These are phyloP conservation scores for Fusarium robinianum DNA, from an alignment of 2,329 filamentous ascomycete genomes.

Conservation along the genomic window DNA sequence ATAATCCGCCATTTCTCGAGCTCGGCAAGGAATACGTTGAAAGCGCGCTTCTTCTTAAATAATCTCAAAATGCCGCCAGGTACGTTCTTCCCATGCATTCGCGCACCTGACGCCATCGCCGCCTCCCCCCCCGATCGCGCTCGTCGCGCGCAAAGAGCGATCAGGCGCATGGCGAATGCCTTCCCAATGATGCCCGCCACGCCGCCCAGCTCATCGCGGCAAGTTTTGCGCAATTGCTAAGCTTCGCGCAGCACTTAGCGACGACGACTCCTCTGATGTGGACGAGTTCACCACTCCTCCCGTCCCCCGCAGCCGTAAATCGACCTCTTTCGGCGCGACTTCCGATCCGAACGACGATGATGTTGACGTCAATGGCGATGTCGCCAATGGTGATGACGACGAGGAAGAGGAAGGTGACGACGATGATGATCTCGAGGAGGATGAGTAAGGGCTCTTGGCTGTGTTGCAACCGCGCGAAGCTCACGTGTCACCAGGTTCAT, in stretches of 20 bases:
- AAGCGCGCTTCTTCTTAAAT: not conserved
- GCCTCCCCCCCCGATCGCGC: not conserved
- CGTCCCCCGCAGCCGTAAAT: slow-evolving; percentile 35
- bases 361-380: slow-evolving; percentile 39
- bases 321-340: slow-evolving; percentile 24
- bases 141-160: slow-evolving; percentile 4
- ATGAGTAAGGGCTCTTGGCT: slow-evolving; percentile 45
- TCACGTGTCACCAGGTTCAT: slow-evolving; percentile 60
- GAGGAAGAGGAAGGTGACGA: slow-evolving; percentile 44
- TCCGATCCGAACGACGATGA: slow-evolving; percentile 31
- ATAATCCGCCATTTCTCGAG: not conserved
- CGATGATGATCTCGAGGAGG: slow-evolving; percentile 49
- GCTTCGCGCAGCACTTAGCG: slow-evolving; percentile 42
- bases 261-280: slow-evolving; percentile 44
- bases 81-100: slow-evolving; percentile 14
- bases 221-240: slow-evolving; percentile 22
- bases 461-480: slow-evolving; percentile 16
- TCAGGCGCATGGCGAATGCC: slow-evolving; percentile 15
- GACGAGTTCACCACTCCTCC: slow-evolving; percentile 34
- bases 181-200: not conserved
- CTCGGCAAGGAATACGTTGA: not conserved
- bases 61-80: slow-evolving; percentile 35
- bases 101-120: not conserved
- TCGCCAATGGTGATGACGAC: slow-evolving; percentile 34
- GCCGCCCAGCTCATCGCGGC: slow-evolving; percentile 7